Evolutionary conservation across 257 asterid genomes (phyloP).

Genomic region (Petunia secreta): DNA sequence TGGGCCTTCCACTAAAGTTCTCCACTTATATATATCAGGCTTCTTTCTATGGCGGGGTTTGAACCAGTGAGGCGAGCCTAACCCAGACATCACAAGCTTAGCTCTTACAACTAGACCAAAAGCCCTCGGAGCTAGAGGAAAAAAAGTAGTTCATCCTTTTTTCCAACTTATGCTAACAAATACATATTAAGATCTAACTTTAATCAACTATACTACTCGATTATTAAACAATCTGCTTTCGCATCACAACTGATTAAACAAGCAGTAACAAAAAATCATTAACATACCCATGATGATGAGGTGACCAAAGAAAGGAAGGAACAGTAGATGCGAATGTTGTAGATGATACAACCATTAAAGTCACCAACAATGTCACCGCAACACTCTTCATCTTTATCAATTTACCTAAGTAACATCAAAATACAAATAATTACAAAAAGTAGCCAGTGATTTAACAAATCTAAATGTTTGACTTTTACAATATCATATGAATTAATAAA

Average conservation of each 20-base stretch:
- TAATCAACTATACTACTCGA: slow-evolving; percentile 1
- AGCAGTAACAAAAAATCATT: not conserved
- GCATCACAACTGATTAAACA: not conserved
- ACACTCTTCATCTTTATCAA: slow-evolving; percentile 40
- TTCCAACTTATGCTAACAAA: not conserved
- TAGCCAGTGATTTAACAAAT: slow-evolving; percentile 3
- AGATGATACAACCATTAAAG: slow-evolving; percentile 39
- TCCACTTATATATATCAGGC: too few relatives aligned
- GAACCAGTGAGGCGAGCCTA: too few relatives aligned
- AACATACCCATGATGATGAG: slow-evolving; percentile 57
- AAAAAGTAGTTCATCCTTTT: not conserved
- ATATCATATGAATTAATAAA: not conserved
- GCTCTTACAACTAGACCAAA: too few relatives aligned
- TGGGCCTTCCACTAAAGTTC: too few relatives aligned
- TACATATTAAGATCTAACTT: not conserved
- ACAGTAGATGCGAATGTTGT: slow-evolving; percentile 35
- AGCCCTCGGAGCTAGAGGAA: not conserved
- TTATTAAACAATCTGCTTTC: not conserved
- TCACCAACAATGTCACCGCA: slow-evolving; percentile 42
- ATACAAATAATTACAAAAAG: not conserved
- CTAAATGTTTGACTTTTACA: slow-evolving; percentile 12
- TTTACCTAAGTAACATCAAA: not conserved
- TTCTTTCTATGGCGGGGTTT: too few relatives aligned
- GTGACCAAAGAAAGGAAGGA: slow-evolving; percentile 71
- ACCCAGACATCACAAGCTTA: too few relatives aligned